These are phyloP conservation scores for Endogone sp. DNA, from an alignment of 192 early-diverging fungal genomes.

Conservation along the genomic window DNA sequence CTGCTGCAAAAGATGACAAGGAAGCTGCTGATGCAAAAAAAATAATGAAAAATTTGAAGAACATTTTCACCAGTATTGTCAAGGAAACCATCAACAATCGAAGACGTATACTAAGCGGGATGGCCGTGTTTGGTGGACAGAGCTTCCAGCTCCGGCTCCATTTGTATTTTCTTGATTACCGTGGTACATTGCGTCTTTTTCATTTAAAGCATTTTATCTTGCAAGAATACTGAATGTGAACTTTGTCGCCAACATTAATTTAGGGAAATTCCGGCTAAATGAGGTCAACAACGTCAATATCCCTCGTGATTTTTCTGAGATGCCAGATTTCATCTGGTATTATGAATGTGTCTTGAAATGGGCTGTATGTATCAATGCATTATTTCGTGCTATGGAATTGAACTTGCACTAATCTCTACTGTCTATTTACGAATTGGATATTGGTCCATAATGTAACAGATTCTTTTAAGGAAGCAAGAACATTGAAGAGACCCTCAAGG, in stretches of 20 bases:
- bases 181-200: constrained; percentile 12
- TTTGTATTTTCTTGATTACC: constrained; percentile 14
- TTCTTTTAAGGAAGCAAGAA: constrained; percentile 5
- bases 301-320: constrained; percentile 14
- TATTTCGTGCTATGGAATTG: constrained; percentile 15
- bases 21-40: constrained; percentile 9
- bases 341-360: constrained; percentile 19
- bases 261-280: constrained; percentile 15
- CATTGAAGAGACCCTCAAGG: constrained; percentile 4
- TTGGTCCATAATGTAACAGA: constrained; percentile 13
- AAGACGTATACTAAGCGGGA: constrained; percentile 7
- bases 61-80: constrained; percentile 16
- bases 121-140: constrained; percentile 18
- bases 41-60: constrained; percentile 16
- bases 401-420: constrained; percentile 15
- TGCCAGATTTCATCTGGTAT: constrained; percentile 13
- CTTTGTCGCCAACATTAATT: constrained; percentile 9
- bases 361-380: constrained; percentile 13
- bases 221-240: constrained; percentile 8
- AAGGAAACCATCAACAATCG: constrained; percentile 15
- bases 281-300: constrained; percentile 14
- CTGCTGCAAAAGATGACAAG: not conserved
- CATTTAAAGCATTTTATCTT: not conserved
- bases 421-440: constrained; percentile 10
- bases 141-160: constrained; percentile 11